Percentiles rank a stretch among this genome's conserved stretches.
Evolutionary conservation across 306 rosid species (phyloP).

Genomic region (Calophaca sinica): DNA sequence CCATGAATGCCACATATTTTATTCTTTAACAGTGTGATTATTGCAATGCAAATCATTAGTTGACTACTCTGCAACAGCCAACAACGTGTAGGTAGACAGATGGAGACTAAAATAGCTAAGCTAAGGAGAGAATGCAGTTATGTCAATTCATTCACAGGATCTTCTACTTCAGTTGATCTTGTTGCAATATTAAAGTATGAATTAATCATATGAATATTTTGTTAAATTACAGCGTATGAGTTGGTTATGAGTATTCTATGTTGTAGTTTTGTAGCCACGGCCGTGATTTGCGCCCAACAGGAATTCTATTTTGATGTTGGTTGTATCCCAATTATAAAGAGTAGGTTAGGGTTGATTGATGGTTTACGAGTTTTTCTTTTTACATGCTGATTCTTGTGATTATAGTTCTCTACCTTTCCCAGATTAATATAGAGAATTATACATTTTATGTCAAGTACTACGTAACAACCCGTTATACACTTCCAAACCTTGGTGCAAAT

Average conservation of each 20-base stretch:
- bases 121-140: constrained; percentile 26
- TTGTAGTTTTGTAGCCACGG: background rate
- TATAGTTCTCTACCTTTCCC: background rate
- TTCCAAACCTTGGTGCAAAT: too few relatives aligned
- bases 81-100: constrained; percentile 24
- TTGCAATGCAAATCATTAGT: constrained; percentile 36
- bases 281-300: too few relatives aligned
- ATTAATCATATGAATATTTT: constrained; percentile 28
- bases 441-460: too few relatives aligned
- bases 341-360: background rate
- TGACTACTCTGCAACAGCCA: constrained; percentile 13
- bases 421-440: too few relatives aligned
- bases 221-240: constrained; percentile 26
- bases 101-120: constrained; percentile 32
- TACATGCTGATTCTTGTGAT: background rate
- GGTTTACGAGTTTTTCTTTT: background rate
- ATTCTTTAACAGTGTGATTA: constrained; percentile 35
- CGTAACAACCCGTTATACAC: too few relatives aligned
- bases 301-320: background rate
- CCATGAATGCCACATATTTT: constrained; percentile 21
- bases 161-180: constrained; percentile 32
- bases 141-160: constrained; percentile 28
- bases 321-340: constrained; percentile 15
- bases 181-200: constrained; percentile 31
- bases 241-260: constrained; percentile 8